A percentile compares a stretch with the other conserved stretches of the same genome.
These are phyloP conservation scores for Wickerhamiella qilinensis DNA, from an alignment of 805 yeast species.

Conservation along the genomic window DNA sequence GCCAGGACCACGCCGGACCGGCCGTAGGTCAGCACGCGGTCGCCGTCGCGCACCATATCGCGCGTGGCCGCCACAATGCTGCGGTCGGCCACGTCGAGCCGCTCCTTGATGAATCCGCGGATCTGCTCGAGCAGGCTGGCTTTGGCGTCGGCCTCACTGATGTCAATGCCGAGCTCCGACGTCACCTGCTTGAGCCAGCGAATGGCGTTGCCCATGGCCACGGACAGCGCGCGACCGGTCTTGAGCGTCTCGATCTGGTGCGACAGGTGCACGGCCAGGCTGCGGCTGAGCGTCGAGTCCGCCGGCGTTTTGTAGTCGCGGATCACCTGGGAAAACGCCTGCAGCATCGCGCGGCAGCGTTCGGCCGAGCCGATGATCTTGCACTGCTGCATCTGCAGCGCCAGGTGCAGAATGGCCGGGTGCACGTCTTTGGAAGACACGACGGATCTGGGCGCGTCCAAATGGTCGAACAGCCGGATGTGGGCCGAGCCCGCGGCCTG, in stretches of 20 bases:
- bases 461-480: slow-evolving; percentile 24
- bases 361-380: slow-evolving; percentile 80
- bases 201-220: slow-evolving; percentile 95
- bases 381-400: slow-evolving; percentile 69
- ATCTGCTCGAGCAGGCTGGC: slow-evolving; percentile 44
- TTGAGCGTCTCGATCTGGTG: slow-evolving; percentile 87
- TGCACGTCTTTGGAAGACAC: slow-evolving; percentile 57
- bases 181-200: slow-evolving; percentile 95
- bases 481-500: not conserved
- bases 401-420: slow-evolving; percentile 64
- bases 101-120: slow-evolving; percentile 68
- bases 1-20: slow-evolving; percentile 71
- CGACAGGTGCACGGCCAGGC: slow-evolving; percentile 71
- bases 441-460: slow-evolving; percentile 20
- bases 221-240: slow-evolving; percentile 77
- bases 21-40: slow-evolving; percentile 75
- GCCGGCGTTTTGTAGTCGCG: slow-evolving; percentile 69
- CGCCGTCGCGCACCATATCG: slow-evolving; percentile 55
- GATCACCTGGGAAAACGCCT: slow-evolving; percentile 68
- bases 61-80: slow-evolving; percentile 72
- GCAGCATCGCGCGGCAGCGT: slow-evolving; percentile 70
- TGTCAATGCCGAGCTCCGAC: slow-evolving; percentile 61
- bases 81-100: slow-evolving; percentile 66
- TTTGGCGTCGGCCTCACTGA: slow-evolving; percentile 52
- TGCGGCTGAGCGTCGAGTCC: slow-evolving; percentile 72